phyloP scores from a whole-genome alignment of 768 basidiomycete genomes.

The Boletus sp. region DNA sequence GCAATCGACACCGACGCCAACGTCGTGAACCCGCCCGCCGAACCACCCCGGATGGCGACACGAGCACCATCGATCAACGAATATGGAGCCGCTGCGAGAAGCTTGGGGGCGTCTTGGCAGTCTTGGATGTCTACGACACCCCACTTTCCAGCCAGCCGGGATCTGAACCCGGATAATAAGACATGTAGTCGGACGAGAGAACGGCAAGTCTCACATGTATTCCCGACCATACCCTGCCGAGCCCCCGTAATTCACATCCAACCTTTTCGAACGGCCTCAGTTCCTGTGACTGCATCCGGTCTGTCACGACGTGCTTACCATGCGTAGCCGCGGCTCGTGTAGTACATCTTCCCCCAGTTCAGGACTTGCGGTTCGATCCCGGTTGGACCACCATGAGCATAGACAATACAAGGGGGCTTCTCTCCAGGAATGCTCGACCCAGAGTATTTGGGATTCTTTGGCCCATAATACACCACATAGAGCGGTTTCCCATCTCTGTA shows the following conservation, averaged over 20 bases:
- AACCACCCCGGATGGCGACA: slow-evolving; percentile 67
- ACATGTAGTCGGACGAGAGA: background rate
- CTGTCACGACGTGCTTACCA: slow-evolving; percentile 44
- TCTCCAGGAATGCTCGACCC: slow-evolving; percentile 48
- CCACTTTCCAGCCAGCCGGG: slow-evolving; percentile 64
- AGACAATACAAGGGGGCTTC: slow-evolving; percentile 65
- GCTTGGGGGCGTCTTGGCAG: slow-evolving; percentile 50
- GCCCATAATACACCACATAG: slow-evolving; percentile 66
- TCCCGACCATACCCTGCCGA: slow-evolving; percentile 70
- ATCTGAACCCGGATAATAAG: slow-evolving; percentile 22
- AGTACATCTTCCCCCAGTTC: slow-evolving; percentile 57
- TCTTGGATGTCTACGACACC: slow-evolving; percentile 74
- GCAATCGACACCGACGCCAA: slow-evolving; percentile 48
- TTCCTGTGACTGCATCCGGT: background rate
- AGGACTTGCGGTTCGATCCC: slow-evolving; percentile 44
- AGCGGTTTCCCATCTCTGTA: slow-evolving; percentile 38
- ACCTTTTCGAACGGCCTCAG: slow-evolving; percentile 33
- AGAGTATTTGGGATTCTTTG: slow-evolving; percentile 59
- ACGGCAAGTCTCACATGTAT: slow-evolving; percentile 44
- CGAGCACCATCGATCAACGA: slow-evolving; percentile 63
- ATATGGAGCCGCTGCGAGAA: slow-evolving; percentile 45
- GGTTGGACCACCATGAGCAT: slow-evolving; percentile 76
- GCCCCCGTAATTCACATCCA: slow-evolving; percentile 78
- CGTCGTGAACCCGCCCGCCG: slow-evolving; percentile 72
- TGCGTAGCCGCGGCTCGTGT: slow-evolving; percentile 70